Evolutionary conservation across 1,284 basidiomycete species (phyloP).

Genomic region (Meira miltonrushii): DNA sequence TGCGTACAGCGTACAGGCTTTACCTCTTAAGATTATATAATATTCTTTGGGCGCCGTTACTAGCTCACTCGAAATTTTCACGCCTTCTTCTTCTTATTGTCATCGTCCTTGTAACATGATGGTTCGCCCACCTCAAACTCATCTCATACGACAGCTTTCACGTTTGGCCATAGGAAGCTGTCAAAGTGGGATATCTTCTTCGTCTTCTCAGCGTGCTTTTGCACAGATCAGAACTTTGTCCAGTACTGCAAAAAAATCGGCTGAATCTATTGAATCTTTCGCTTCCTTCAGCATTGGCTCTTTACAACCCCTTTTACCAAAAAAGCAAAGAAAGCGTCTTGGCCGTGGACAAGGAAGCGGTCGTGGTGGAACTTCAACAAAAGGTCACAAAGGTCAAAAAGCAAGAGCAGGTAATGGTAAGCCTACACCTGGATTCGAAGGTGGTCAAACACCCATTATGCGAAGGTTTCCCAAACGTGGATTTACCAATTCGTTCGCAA

Average conservation of each 20-base stretch:
- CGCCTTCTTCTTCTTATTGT: too few relatives aligned
- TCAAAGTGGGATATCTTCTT: too few relatives aligned
- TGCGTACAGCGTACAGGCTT: too few relatives aligned
- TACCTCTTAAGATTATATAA: too few relatives aligned
- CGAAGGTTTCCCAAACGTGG: constrained; percentile 88
- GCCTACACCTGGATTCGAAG: constrained; percentile 74
- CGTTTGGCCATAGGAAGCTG: too few relatives aligned
- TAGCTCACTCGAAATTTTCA: too few relatives aligned
- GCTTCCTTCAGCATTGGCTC: background rate
- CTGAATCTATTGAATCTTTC: background rate
- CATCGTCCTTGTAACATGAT: too few relatives aligned
- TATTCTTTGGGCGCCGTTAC: too few relatives aligned
- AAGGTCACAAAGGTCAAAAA: constrained; percentile 94
- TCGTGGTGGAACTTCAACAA: constrained; percentile 82
- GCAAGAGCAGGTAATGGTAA: constrained; percentile 85
- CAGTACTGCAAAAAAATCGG: background rate
- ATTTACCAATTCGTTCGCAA: constrained; percentile 71
- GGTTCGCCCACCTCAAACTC: too few relatives aligned
- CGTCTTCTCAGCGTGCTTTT: too few relatives aligned
- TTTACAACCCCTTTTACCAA: background rate
- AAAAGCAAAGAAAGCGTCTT: constrained; percentile 72
- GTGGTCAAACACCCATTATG: constrained; percentile 91
- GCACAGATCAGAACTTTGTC: too few relatives aligned
- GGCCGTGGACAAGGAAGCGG: constrained; percentile 88
- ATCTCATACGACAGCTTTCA: too few relatives aligned